A percentile compares a stretch with the other conserved stretches of the same genome.
phyloP scores from a whole-genome alignment of 179 eudicot genomes.

The Beta lomatogona region DNA sequence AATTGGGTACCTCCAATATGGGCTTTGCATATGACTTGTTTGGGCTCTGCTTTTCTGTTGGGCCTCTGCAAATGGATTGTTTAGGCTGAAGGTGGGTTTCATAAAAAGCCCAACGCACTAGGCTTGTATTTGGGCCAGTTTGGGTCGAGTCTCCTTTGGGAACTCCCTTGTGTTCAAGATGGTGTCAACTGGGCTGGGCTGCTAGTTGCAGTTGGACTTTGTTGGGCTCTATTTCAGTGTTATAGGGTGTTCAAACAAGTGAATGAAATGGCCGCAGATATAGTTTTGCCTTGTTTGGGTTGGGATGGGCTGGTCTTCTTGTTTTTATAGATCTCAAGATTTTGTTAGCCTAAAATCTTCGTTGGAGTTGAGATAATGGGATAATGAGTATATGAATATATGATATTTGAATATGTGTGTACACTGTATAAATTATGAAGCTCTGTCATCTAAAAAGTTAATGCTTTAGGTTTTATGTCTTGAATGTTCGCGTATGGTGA shows the following conservation, averaged over 20 bases:
- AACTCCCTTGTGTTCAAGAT: slow-evolving; percentile 53
- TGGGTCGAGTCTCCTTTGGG: slow-evolving; percentile 67
- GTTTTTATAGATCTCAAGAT: slow-evolving; percentile 57
- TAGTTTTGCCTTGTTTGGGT: slow-evolving; percentile 61
- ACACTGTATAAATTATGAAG: too few relatives aligned
- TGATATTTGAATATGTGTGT: too few relatives aligned
- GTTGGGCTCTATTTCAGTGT: slow-evolving; percentile 52
- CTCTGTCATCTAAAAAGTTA: too few relatives aligned
- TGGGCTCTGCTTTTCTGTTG: slow-evolving; percentile 53
- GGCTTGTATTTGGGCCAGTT: slow-evolving; percentile 53
- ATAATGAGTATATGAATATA: neutral
- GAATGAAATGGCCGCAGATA: slow-evolving; percentile 61
- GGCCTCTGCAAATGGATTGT: slow-evolving; percentile 82
- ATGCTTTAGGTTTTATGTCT: too few relatives aligned
- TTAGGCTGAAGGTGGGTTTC: slow-evolving; percentile 93
- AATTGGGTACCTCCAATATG: slow-evolving; percentile 60
- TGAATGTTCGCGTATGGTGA: too few relatives aligned
- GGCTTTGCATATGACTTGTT: slow-evolving; percentile 56
- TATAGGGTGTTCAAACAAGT: slow-evolving; percentile 45
- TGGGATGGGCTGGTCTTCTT: slow-evolving; percentile 58
- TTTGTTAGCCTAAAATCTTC: slow-evolving; percentile 19
- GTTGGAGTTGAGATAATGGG: too few relatives aligned
- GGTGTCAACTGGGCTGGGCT: slow-evolving; percentile 52
- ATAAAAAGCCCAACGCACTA: slow-evolving; percentile 41
- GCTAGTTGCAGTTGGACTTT: slow-evolving; percentile 43